Evolutionary conservation across 2,329 filamentous ascomycete genomes (phyloP), one percentile per base, ranked within the genome.

Genomic region (Trichoderma guizhouense): DNA sequence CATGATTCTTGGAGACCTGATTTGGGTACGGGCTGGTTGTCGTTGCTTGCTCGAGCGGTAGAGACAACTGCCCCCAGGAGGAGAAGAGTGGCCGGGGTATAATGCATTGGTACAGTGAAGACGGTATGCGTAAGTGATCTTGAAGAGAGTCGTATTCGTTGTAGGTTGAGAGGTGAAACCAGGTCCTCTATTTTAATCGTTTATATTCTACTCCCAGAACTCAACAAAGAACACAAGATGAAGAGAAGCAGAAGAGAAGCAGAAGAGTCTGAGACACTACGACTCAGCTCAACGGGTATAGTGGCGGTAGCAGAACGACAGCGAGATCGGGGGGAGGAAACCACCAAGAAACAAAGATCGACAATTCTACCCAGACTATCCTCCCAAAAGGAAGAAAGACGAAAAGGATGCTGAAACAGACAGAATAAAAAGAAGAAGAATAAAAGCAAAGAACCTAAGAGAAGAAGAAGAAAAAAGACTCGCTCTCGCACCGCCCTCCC

Each of bases 1-100:
- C 79, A 81, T 65, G 79, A 77, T 43, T 71, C 28, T 12, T 78
- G 74, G 68, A 76, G 73, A 28, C 72, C 71, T 7, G 77, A 75
- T 43, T 71, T 73, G 6, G 60, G 74, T 14, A 69, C 75, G 65
- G 30, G 72, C 71, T 61, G 73, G 67, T 77, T 77, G n/a, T 74
- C 76, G 24, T 74, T 76, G 32, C 75, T 73, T 28, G 72, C 77
- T 43, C 74, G 72, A 7, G 76, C 74, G 67, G 34, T 30, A 55
- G 60, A 26, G n/a, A 43, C 9, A 18, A 39, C 15, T 7, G 57
- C 73, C 63, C 72, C 73, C 28, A 80, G 51, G 66, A 76, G 75
- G 26, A 80, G 39, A 69, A 80, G 57, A 32, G 68, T 30, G 24
- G 60, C 43, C 32, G 60, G n/a, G 47, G 0, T 65, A 66, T 72